Evolutionary conservation across 2,329 filamentous ascomycete genomes (phyloP), one percentile per base, ranked within the genome.

Genomic region (Paraphaeosphaeria sporulosa): DNA sequence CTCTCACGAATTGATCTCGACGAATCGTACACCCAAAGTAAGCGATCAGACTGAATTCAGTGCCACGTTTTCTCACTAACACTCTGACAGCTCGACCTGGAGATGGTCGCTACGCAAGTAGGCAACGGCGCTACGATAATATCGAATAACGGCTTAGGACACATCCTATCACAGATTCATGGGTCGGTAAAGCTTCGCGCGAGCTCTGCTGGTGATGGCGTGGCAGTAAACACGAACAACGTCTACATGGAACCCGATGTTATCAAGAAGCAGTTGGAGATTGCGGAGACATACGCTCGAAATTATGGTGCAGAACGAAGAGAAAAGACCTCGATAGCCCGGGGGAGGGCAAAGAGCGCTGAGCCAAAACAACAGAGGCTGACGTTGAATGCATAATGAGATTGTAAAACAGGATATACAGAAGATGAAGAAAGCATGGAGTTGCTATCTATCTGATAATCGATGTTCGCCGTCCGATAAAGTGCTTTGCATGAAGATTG

Each of bases 251-350:
- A 52, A 4, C n/a, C 19, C 1, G 49, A 38, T 15, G 19, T 52
- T 8, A n/a, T 40, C 13, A 25, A 27, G 12, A 52, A 52, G 34
- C 49, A 52, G n/a, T 19, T 52, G 34, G 49, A 52, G 9, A 52
- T 52, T 40, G 49, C 49, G 12, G 49, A 38, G 34, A 40, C 40
- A 52, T 40, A 52, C 12, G 49, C 49, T 19, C 9, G 49, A 25
- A 30, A 40, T 4, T 4, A 40, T n/a, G 1, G 1, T 40, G 38
- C 38, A 40, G 17, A 40, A 8, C 38, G 9, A 5, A 40, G 38
- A 40, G 17, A 5, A n/a, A 40, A 40, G 15, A 8, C n/a, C n/a
- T 17, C 17, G 38, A 40, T 40, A 19, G 19, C 17, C 5, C 15
- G 17, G 15, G 17, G 7, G 17, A 40, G 38, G 38, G 38, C 38